Conservation (phyloP, 176 grass and related monocot species). For the Melocanna baccifera region DNA sequence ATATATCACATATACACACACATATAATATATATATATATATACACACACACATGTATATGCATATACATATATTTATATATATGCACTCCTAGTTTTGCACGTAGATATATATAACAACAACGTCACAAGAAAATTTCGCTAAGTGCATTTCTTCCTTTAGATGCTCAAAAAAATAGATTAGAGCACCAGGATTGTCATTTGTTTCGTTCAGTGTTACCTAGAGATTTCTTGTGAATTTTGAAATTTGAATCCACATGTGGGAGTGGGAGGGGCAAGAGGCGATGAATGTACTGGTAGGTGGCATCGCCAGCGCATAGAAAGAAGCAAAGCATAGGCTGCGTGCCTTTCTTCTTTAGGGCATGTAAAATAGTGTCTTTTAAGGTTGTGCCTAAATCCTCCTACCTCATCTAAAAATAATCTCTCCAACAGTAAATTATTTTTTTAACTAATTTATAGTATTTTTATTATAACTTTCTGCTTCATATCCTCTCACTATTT, state of each 20-base stretch:
- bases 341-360: background rate
- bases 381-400: too few species aligned
- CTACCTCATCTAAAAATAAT: too few species aligned
- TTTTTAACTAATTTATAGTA: too few species aligned
- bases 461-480: too few species aligned
- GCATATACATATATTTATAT: too few species aligned
- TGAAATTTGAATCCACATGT: slow-evolving; percentile 1
- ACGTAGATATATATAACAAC: background rate
- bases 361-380: too few species aligned
- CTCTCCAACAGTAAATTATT: too few species aligned
- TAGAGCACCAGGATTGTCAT: background rate
- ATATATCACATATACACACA: too few species aligned
- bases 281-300: background rate
- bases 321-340: background rate
- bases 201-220: background rate
- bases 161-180: background rate
- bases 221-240: background rate
- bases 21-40: too few species aligned
- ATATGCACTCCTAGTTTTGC: background rate
- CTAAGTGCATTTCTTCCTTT: too few species aligned
- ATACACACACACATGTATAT: too few species aligned
- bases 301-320: background rate
- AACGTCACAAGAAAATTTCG: background rate
- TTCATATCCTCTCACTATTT: too few species aligned
- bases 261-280: background rate